A percentile compares a stretch with the other conserved stretches of the same genome.
Conservation (phyloP, 805 yeast species). For the Sugiyamaella marilandica region DNA sequence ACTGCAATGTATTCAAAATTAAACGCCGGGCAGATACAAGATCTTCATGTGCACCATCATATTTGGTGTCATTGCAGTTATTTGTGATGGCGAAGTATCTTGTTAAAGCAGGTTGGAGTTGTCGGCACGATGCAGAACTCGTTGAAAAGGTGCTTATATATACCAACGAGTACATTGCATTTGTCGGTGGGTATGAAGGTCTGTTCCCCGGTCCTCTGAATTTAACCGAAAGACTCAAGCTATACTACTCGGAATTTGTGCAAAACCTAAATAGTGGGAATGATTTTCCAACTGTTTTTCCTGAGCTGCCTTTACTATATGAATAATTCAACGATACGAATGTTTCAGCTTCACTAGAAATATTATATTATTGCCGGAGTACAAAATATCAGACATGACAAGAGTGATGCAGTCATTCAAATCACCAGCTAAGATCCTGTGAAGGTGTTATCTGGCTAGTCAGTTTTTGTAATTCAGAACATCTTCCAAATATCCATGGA, state of each 20-base stretch:
- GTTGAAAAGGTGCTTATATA: neutral
- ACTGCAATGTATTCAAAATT: neutral
- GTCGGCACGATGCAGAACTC: neutral
- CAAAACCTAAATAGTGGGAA: neutral
- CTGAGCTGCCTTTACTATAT: neutral
- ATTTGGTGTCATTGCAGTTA: neutral
- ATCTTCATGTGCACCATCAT: neutral
- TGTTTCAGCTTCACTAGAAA: too few relatives aligned
- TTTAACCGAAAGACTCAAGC: neutral
- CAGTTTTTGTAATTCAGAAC: neutral
- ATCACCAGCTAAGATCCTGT: neutral
- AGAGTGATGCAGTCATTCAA: too few relatives aligned
- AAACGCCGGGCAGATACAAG: neutral
- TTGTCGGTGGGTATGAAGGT: neutral
- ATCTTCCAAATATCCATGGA: conserved; percentile 10
- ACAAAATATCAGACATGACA: neutral
- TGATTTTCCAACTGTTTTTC: neutral
- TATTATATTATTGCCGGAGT: neutral
- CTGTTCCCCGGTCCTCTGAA: neutral
- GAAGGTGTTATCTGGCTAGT: neutral
- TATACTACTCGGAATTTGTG: neutral
- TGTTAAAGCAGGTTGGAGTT: neutral
- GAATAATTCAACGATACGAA: neutral
- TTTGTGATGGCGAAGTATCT: neutral
- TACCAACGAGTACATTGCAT: conserved; percentile 1